Evolutionary conservation across 2,329 filamentous ascomycete species (phyloP).

Genomic region (Fusarium acutatum): DNA sequence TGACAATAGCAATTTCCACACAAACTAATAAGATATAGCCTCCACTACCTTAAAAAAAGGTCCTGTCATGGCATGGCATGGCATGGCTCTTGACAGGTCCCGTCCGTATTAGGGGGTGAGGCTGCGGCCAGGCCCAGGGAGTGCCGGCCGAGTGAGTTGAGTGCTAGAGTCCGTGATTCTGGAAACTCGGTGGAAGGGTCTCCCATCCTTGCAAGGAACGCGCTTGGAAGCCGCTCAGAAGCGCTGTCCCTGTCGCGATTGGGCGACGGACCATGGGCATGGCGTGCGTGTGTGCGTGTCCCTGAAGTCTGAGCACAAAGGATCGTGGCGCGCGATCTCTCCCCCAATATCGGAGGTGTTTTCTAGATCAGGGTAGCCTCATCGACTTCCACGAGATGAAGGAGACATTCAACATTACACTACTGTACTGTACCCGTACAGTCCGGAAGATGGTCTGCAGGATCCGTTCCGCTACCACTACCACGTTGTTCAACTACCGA

Average conservation of each 20-base stretch:
- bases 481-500: conserved; percentile 37
- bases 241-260: conserved; percentile 15
- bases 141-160: conserved; percentile 30
- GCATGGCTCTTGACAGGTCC: conserved; percentile 23
- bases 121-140: conserved; percentile 15
- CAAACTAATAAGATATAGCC: not conserved
- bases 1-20: conserved; percentile 2
- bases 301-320: conserved; percentile 6
- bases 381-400: conserved; percentile 13
- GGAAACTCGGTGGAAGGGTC: conserved; percentile 31
- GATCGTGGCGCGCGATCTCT: conserved; percentile 35
- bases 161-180: conserved; percentile 19
- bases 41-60: conserved; percentile 13
- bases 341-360: conserved; percentile 32
- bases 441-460: conserved; percentile 22
- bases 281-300: not conserved
- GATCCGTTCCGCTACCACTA: conserved; percentile 16
- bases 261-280: conserved; percentile 1
- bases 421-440: not conserved
- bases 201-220: conserved; percentile 37
- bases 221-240: conserved; percentile 36
- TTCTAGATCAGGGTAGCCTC: conserved; percentile 38
- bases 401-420: conserved; percentile 3
- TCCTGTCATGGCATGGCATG: not conserved
- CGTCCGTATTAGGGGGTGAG: conserved; percentile 2